phyloP scores from a whole-genome alignment of 75 land plant genomes.

The Adiantum capillusveneris region DNA sequence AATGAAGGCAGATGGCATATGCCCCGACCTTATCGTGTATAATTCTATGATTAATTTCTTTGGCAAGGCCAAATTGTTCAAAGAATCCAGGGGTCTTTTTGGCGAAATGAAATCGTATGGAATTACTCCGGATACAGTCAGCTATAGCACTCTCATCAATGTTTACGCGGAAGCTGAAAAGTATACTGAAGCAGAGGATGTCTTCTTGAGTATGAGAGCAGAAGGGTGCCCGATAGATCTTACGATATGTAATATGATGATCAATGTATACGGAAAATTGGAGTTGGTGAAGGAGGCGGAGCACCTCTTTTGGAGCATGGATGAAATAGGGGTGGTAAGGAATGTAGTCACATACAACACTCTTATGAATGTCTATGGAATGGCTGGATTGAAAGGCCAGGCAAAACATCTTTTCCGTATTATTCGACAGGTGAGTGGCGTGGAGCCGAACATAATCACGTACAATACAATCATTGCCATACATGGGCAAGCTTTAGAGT shows the following conservation, averaged over 20 bases:
- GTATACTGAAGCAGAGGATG: slow-evolving; percentile 54
- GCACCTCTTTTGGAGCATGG: slow-evolving; percentile 75
- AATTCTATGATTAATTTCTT: slow-evolving; percentile 82
- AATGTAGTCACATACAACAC: slow-evolving; percentile 88
- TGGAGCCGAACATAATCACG: slow-evolving; percentile 71
- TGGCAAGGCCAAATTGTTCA: slow-evolving; percentile 69
- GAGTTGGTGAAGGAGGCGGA: slow-evolving; percentile 87
- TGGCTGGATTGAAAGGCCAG: slow-evolving; percentile 66
- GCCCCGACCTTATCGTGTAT: slow-evolving; percentile 74
- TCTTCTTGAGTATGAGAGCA: slow-evolving; percentile 76
- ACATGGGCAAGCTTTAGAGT: slow-evolving; percentile 57
- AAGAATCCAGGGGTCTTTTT: slow-evolving; percentile 53
- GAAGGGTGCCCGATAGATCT: slow-evolving; percentile 47
- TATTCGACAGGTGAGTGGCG: slow-evolving; percentile 62
- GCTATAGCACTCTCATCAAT: slow-evolving; percentile 68
- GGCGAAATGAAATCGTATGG: slow-evolving; percentile 45
- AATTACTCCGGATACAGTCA: slow-evolving; percentile 65
- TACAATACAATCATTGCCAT: slow-evolving; percentile 89
- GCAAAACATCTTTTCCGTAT: slow-evolving; percentile 72
- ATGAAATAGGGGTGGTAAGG: slow-evolving; percentile 45
- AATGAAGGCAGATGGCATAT: slow-evolving; percentile 44
- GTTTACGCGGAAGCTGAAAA: slow-evolving; percentile 50
- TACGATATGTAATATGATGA: slow-evolving; percentile 85
- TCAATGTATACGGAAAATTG: slow-evolving; percentile 86
- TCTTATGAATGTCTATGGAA: slow-evolving; percentile 79